A percentile compares a stretch with the other conserved stretches of the same genome.
Evolutionary conservation across 2,329 filamentous ascomycete species (phyloP).

Genomic region (Colletotrichum cuscutae): DNA sequence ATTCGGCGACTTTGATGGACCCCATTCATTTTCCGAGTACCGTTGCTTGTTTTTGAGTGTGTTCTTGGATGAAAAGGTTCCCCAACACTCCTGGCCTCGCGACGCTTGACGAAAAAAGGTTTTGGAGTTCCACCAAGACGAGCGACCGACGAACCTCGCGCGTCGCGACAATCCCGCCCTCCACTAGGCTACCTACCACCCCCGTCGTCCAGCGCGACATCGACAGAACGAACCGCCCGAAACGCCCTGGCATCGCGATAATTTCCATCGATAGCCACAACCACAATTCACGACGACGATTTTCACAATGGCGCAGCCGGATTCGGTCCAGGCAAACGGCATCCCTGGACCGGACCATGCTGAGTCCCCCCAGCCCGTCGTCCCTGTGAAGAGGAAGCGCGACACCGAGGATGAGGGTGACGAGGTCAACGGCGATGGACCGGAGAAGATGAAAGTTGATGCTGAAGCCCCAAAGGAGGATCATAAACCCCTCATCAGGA

Average conservation of each 20-base stretch:
- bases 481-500: constrained; percentile 50
- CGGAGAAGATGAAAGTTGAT: constrained; percentile 41
- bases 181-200: constrained; percentile 33
- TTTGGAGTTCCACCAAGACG: constrained; percentile 52
- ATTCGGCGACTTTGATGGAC: constrained; percentile 29
- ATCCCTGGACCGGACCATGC: constrained; percentile 47
- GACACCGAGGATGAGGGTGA: constrained; percentile 58
- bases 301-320: constrained; percentile 53
- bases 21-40: constrained; percentile 33
- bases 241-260: constrained; percentile 19
- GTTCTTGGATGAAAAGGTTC: constrained; percentile 42
- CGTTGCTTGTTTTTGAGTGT: constrained; percentile 29
- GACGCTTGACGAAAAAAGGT: constrained; percentile 48
- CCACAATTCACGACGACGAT: constrained; percentile 19
- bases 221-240: constrained; percentile 7
- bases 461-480: constrained; percentile 39
- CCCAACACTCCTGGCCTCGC: constrained; percentile 44
- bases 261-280: neutral
- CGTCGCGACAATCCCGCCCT: constrained; percentile 37
- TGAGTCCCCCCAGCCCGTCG: constrained; percentile 44
- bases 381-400: constrained; percentile 68
- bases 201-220: constrained; percentile 34
- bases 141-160: constrained; percentile 36
- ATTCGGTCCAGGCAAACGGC: constrained; percentile 53
- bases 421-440: constrained; percentile 41